Conservation (phyloP, 1,284 basidiomycete species). For the Heterobasidion occidentale region DNA sequence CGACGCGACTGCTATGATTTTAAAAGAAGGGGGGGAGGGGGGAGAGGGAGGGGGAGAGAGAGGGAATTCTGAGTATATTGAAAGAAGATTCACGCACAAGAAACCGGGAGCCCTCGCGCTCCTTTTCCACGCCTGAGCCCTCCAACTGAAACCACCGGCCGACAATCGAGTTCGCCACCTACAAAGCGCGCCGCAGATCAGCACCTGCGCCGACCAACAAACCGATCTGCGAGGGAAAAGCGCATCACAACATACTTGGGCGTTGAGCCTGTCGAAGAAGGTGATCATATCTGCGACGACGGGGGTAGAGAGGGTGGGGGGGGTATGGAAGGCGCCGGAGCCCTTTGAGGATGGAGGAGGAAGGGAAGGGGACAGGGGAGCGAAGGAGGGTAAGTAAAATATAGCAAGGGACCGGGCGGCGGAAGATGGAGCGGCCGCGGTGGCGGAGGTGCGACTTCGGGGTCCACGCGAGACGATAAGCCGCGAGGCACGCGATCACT, state of each 20-base stretch:
- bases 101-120: slow-evolving; percentile 72
- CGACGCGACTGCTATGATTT: not conserved
- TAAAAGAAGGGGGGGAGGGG: not conserved
- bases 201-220: not conserved
- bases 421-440: no score
- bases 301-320: no score
- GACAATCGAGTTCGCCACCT: slow-evolving; percentile 67
- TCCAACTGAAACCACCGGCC: slow-evolving; percentile 83
- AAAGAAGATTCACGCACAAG: slow-evolving; percentile 34
- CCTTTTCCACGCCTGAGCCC: slow-evolving; percentile 70
- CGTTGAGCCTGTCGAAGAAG: slow-evolving; percentile 18
- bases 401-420: no score
- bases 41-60: not conserved
- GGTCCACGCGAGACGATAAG: no score
- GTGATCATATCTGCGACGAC: no score
- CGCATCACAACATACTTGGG: slow-evolving; percentile 13
- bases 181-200: not conserved
- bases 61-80: no score
- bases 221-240: not conserved
- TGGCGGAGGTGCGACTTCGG: no score
- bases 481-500: no score
- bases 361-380: no score
- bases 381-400: no score
- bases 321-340: no score
- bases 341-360: no score